These are phyloP conservation scores for Neopestalotiopsis sp. DNA, from an alignment of 2,329 filamentous ascomycete species.

Conservation along the genomic window DNA sequence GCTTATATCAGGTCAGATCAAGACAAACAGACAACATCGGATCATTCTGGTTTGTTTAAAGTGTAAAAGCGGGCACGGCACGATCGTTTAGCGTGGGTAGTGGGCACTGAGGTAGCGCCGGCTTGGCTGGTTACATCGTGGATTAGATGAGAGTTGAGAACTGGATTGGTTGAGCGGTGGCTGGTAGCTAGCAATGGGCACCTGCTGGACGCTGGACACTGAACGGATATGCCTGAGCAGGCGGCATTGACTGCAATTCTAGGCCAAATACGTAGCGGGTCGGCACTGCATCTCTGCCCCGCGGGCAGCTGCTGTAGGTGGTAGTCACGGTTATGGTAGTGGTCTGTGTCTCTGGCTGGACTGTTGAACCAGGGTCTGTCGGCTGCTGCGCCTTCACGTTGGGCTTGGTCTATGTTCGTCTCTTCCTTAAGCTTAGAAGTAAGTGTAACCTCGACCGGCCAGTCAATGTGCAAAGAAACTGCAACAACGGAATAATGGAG, in stretches of 20 bases:
- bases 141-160: neutral
- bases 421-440: neutral
- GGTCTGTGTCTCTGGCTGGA: too few relatives aligned
- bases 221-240: too few relatives aligned
- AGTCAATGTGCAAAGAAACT: neutral
- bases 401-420: neutral
- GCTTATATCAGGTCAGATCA: neutral
- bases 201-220: too few relatives aligned
- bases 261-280: neutral
- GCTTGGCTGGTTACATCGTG: slow-evolving; percentile 3
- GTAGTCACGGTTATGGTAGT: too few relatives aligned
- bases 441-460: neutral
- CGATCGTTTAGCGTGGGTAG: neutral
- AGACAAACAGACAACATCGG: neutral
- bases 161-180: neutral
- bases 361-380: neutral
- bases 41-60: neutral
- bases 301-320: neutral
- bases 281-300: neutral
- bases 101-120: neutral
- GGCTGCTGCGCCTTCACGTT: neutral
- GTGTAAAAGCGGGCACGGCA: neutral
- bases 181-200: neutral
- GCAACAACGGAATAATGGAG: neutral
- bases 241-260: neutral